Base-by-base conservation (phyloP, 2,329 filamentous ascomycete species). In the Ambrosiella beaveri region DNA sequence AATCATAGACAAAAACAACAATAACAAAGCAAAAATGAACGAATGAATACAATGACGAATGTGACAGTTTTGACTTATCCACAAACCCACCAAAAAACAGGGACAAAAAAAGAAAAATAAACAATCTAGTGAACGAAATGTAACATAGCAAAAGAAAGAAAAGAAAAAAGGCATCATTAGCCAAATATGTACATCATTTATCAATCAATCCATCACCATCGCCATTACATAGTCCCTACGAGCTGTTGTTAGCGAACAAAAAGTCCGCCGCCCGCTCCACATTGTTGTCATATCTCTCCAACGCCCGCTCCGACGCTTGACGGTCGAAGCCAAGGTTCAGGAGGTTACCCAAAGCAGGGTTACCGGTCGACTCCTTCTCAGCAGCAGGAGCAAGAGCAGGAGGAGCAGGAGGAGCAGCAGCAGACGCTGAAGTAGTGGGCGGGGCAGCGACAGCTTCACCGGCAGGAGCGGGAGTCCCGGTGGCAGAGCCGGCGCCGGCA, bases 251-350 rank as follows among this genome's bases (percentile, higher is more conserved):
- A 7, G 37, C 17, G 15, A 47, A 56, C 27, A 60, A 51, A 54
- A 41, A 60, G 38, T 60, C 53, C 12, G 59, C 59, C 37, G 95
- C 91, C 80, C 87, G 88, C 71, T 95, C 89, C 68, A 96, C 78
- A 69, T 96, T 93, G 71, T 97, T 96, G 72, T 97, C 89, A 68
- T 86, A 95, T 69, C 91, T 90, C 74, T 97, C 91, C 67, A 97
- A 72, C 27, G 93, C 91, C 54, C 76, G 75, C 40, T 96, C 72
- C 13, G 88, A 86, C 55, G 87, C 82, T 7, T 75, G 73, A 37
- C 91, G 77, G 3, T 81, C 71, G 67, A 94, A 97, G 0, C 91
- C 91, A 89, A 97, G 95, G 8, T 80, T 78, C 1, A 88, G 95
- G 66, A 97, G 70, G 64, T 89, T 84, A 74, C 95, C 94, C 63